A percentile compares a stretch with the other conserved stretches of the same genome.
These are phyloP conservation scores for Guillardia theta DNA, from an alignment of 78 protist species.

Conservation along the genomic window DNA sequence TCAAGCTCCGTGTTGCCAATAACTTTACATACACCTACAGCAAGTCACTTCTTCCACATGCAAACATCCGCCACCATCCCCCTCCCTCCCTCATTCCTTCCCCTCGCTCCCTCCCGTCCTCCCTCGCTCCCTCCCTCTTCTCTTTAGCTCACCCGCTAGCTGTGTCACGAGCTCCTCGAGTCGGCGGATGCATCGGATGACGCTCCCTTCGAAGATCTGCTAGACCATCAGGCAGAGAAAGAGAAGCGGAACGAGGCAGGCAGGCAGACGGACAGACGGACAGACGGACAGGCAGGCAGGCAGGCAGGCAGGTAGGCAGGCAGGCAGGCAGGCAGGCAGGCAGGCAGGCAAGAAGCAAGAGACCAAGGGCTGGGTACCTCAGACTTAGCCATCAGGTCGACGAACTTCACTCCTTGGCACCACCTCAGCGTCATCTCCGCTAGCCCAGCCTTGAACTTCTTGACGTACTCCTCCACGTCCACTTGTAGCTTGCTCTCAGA, in stretches of 20 bases:
- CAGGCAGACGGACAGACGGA: background rate
- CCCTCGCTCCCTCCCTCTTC: too few species aligned
- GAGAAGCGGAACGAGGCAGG: background rate
- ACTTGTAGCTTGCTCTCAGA: constrained; percentile 73
- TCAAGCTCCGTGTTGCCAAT: constrained; percentile 89
- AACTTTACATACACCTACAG: constrained; percentile 58
- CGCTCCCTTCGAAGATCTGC: constrained; percentile 88
- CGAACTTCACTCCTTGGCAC: constrained; percentile 83
- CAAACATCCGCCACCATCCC: too few species aligned
- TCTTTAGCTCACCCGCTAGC: background rate
- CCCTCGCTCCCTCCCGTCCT: too few species aligned
- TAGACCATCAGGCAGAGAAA: background rate
- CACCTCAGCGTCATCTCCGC: constrained; percentile 73
- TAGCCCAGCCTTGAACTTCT: constrained; percentile 70
- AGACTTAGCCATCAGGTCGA: constrained; percentile 62
- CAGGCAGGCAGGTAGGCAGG: background rate
- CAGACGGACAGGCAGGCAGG: background rate
- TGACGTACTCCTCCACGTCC: constrained; percentile 71
- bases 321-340: background rate
- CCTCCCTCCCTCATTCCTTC: background rate
- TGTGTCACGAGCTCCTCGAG: constrained; percentile 92
- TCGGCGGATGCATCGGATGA: constrained; percentile 81
- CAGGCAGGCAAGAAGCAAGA: background rate
- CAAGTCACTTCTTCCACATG: background rate
- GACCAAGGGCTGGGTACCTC: background rate